Evolutionary conservation across 148 eudicot species (phyloP), one percentile per base, ranked within the genome.

Genomic region (Rhododendron kiyosumense): DNA sequence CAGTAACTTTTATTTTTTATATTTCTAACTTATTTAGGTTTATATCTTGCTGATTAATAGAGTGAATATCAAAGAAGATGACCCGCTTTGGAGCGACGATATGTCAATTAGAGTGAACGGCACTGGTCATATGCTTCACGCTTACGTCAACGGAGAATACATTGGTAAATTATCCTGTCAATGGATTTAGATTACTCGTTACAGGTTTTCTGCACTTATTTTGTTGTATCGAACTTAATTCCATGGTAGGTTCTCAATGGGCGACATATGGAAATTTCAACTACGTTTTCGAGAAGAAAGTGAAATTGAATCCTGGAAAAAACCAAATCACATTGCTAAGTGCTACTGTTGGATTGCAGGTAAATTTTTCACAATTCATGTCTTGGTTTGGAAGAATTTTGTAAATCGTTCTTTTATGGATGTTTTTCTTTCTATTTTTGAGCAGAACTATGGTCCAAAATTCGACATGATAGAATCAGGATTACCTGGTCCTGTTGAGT

Each of bases 241-340:
- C 7, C 10, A 1, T n/a, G 6, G 57, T 54, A 93, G 94, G 90
- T 79, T 81, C 94, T 32, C 43, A 86, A 32, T 91, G 89, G 90
- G 86, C 86, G 7, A 79, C 82, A 7, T 84, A 88, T 45, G 91
- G 85, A 15, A 81, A 84, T 12, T 30, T 52, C 80, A 81, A 88
- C 34, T 86, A 85, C 28, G 85, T 65, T 0, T 92, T 90, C 28
- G 93, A 92, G 88, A 86, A 83, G 32, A 73, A 86, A 8, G 84
- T 92, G 15, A 88, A 81, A 30, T 71, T 92, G 49, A 88, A 88
- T 0, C 88, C 81, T 12, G 95, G 94, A 3, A 61, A 83, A 36
- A 92, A 93, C 78, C 90, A 91, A 51, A 94, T 94, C 28, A 78
- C 90, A 3, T 74, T 94, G 30, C 94, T 94, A 22, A 94, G 96